phyloP scores from a whole-genome alignment of 2,329 filamentous ascomycete species.

The Teratosphaeriaceae sp. region DNA sequence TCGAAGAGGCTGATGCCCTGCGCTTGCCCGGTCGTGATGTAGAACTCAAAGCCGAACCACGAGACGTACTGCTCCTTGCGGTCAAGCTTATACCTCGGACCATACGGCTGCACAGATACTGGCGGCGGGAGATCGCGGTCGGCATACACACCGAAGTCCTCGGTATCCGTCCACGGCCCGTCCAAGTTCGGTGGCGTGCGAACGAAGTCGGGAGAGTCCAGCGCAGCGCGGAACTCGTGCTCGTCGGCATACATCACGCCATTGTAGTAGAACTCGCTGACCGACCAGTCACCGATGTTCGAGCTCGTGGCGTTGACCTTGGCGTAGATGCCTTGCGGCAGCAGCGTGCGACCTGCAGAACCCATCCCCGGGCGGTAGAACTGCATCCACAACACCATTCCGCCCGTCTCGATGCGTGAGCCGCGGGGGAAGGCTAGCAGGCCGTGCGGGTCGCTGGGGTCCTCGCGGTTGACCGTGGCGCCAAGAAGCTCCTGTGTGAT shows the following conservation, averaged over 20 bases:
- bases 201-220: conserved; percentile 37
- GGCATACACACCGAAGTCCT: conserved; percentile 35
- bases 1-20: conserved; percentile 45
- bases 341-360: conserved; percentile 39
- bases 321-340: conserved; percentile 42
- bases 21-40: conserved; percentile 39
- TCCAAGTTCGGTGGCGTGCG: conserved; percentile 44
- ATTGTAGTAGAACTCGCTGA: conserved; percentile 49
- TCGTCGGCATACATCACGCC: conserved; percentile 46
- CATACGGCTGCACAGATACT: conserved; percentile 32
- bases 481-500: conserved; percentile 43
- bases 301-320: conserved; percentile 43
- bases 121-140: conserved; percentile 48
- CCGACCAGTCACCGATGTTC: conserved; percentile 44
- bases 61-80: conserved; percentile 41
- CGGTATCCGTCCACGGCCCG: conserved; percentile 43
- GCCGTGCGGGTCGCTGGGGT: conserved; percentile 34
- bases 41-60: conserved; percentile 50
- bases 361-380: conserved; percentile 37
- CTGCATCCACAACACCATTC: conserved; percentile 42
- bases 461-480: conserved; percentile 30
- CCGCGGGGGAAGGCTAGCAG: conserved; percentile 34
- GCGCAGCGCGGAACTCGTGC: conserved; percentile 42
- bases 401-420: conserved; percentile 37
- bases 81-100: conserved; percentile 38